Evolutionary conservation across 352 stramenopile species (phyloP).

Genomic region (Globisporangium spiculum): DNA sequence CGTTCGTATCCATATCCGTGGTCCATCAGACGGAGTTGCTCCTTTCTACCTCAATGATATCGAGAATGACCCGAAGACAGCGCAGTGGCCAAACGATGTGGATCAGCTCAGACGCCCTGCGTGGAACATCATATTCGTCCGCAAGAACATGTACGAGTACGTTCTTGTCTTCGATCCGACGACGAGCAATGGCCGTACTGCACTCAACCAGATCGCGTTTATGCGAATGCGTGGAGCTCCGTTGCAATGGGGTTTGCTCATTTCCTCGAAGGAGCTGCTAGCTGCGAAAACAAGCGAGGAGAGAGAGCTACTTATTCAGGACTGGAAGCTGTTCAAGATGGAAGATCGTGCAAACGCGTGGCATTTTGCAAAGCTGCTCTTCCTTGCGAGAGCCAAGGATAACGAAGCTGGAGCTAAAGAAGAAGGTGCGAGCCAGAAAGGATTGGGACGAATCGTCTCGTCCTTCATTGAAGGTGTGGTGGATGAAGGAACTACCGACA

Average conservation of each 20-base stretch:
- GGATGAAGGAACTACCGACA: slow-evolving; percentile 37
- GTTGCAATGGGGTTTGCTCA: slow-evolving; percentile 71
- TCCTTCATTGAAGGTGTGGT: slow-evolving; percentile 53
- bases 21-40: slow-evolving; percentile 47
- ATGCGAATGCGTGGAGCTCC: slow-evolving; percentile 70
- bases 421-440: slow-evolving; percentile 14
- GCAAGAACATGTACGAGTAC: slow-evolving; percentile 88
- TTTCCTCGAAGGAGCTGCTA: slow-evolving; percentile 73
- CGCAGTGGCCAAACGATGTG: slow-evolving; percentile 48
- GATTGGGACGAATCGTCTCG: slow-evolving; percentile 29
- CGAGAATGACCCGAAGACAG: slow-evolving; percentile 57
- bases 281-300: slow-evolving; percentile 39
- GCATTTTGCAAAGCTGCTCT: slow-evolving; percentile 81
- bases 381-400: slow-evolving; percentile 64
- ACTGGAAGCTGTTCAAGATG: slow-evolving; percentile 37
- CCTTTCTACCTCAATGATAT: slow-evolving; percentile 85
- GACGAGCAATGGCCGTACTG: slow-evolving; percentile 38
- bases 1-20: slow-evolving; percentile 67
- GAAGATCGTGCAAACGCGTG: slow-evolving; percentile 54
- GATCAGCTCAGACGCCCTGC: slow-evolving; percentile 41
- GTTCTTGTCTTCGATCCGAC: slow-evolving; percentile 71
- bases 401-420: background rate
- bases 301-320: slow-evolving; percentile 33
- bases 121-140: slow-evolving; percentile 84
- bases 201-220: slow-evolving; percentile 61